Conservation (phyloP, 2,329 filamentous ascomycete species). For the Fusarium hainanense region DNA sequence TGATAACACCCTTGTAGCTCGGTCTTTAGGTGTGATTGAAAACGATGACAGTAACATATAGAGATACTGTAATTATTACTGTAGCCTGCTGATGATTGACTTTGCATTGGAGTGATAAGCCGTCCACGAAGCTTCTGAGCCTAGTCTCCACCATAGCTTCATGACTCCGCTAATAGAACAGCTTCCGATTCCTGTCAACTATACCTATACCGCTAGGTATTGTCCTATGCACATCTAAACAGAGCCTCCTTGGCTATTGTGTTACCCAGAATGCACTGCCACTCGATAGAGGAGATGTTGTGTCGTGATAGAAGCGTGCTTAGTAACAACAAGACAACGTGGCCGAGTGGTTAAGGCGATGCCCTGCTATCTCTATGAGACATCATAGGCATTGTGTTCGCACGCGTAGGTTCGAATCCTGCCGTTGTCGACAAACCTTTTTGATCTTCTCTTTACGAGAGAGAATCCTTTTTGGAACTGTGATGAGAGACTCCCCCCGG, state of each 20-base stretch:
- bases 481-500: no score
- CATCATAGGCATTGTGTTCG: constrained; percentile 16
- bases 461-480: background rate
- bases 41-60: background rate
- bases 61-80: background rate
- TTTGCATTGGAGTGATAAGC: background rate
- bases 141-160: background rate
- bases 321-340: constrained; percentile 10
- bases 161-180: background rate
- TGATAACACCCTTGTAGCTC: background rate
- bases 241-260: background rate
- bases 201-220: no score
- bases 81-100: background rate
- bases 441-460: background rate
- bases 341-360: constrained; percentile 29
- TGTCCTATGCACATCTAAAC: background rate
- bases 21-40: background rate
- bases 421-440: constrained; percentile 8
- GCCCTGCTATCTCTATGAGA: constrained; percentile 25
- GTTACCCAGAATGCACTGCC: no score
- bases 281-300: background rate
- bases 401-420: constrained; percentile 31
- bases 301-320: background rate
- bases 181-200: background rate
- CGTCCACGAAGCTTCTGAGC: background rate